A percentile compares a stretch with the other conserved stretches of the same genome.
phyloP scores from a whole-genome alignment of 768 basidiomycete species.

The Pleurotus salmoneostramineus region DNA sequence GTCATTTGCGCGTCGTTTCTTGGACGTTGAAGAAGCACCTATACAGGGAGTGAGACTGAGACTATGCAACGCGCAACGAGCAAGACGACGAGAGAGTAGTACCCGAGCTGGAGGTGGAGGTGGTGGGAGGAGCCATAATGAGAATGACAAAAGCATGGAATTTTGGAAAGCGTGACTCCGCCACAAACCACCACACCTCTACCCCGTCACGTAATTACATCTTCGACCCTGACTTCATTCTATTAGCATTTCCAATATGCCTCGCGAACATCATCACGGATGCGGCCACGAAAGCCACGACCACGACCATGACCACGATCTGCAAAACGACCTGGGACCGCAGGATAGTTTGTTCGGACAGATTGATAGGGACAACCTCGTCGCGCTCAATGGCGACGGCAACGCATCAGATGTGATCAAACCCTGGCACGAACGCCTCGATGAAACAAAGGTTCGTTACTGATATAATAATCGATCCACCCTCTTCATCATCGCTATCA shows the following conservation, averaged over 20 bases:
- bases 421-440: slow-evolving; percentile 77
- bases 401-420: slow-evolving; percentile 66
- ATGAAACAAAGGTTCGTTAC: slow-evolving; percentile 60
- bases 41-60: neutral
- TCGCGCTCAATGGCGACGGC: slow-evolving; percentile 66
- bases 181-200: no score
- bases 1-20: neutral
- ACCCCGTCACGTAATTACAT: neutral
- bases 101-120: no score
- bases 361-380: slow-evolving; percentile 78
- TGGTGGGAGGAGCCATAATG: no score
- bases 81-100: no score
- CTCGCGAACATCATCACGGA: slow-evolving; percentile 54
- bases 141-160: neutral
- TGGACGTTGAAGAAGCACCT: neutral
- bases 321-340: slow-evolving; percentile 47
- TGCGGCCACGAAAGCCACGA: slow-evolving; percentile 57
- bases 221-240: neutral
- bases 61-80: neutral
- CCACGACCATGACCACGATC: slow-evolving; percentile 50
- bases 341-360: slow-evolving; percentile 70
- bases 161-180: no score
- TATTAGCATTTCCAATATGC: neutral
- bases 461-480: no score
- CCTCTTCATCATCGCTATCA: neutral